Evolutionary conservation across 1,284 basidiomycete species (phyloP).

Genomic region (Exobasidium rhododendri): DNA sequence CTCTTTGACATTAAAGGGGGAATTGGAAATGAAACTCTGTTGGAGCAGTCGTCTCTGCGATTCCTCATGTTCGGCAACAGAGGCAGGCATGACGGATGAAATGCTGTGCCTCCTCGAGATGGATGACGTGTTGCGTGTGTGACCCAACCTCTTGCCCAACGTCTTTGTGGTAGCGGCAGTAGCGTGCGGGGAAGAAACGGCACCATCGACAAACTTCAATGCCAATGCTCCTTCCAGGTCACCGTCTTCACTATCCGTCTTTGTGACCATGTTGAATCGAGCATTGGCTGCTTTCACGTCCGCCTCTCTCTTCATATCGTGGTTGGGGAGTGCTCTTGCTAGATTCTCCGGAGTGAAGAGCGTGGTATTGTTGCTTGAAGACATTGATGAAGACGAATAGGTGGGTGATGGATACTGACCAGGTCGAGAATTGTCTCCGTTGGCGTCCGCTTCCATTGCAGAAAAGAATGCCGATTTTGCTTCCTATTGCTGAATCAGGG

Average conservation of each 20-base stretch:
- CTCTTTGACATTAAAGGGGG: conserved; percentile 3
- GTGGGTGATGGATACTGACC: conserved; percentile 32
- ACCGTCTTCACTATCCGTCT: conserved; percentile 15
- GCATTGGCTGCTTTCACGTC: conserved; percentile 29
- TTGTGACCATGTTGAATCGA: conserved; percentile 31
- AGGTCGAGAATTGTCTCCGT: neutral
- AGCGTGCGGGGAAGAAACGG: conserved; percentile 19
- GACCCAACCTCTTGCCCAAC: conserved; percentile 26
- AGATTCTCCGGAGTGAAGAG: conserved; percentile 34
- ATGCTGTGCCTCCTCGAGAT: conserved; percentile 40
- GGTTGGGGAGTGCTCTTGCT: conserved; percentile 16
- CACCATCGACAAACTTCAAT: conserved; percentile 9
- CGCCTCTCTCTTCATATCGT: conserved; percentile 19
- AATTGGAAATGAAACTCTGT: neutral
- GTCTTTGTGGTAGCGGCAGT: conserved; percentile 17
- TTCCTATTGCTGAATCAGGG: neutral
- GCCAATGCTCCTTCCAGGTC: conserved; percentile 12
- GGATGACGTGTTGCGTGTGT: conserved; percentile 26
- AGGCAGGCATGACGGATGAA: conserved; percentile 30
- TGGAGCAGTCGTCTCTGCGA: neutral
- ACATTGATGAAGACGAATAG: conserved; percentile 30
- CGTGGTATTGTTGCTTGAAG: conserved; percentile 24
- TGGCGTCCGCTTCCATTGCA: neutral
- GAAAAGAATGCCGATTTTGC: neutral
- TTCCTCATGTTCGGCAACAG: neutral